Base-by-base conservation (phyloP, 176 grass and related monocot genomes). In the Triticum dicoccoides region DNA sequence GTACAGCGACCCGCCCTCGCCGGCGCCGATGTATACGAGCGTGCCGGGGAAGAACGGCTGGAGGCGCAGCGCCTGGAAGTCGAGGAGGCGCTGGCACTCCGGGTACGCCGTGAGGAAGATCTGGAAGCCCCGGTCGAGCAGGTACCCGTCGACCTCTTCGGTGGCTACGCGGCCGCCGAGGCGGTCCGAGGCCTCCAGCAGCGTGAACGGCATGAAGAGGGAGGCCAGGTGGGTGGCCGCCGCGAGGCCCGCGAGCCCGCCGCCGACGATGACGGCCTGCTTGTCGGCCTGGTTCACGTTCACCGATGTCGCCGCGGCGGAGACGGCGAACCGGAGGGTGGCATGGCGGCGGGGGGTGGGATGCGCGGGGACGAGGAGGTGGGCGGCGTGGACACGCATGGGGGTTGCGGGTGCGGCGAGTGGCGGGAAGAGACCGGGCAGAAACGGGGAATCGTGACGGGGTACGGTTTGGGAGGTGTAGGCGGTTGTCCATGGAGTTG, bases 21-120 rank as follows among this genome's bases (percentile, higher is more conserved):
- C 78, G 30, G 70, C 73, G 77, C 66, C 85, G 70, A 88, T 58
- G 88, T 78, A 92, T 51, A 95, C 87, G 62, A 98, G 86, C 12
- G 96, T 83, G 3, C 96, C 91, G 0, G 96, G 96, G 78, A 92
- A 94, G 75, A 98, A 98, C 1, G 86, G 93, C 17, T 78, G 86
- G 44, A 98, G 93, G 29, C 89, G 56, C 25, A 98, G 90, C 37
- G 87, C 77, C 9, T 81, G 30, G 70, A 88, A 86, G 82, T 96
- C 76, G 10, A 98, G 92, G 15, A 92, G 44, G 61, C 96, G 91
- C 27, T 83, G 91, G 66, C 91, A 92, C 86, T 98, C 93, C 3
- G 96, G 96, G 65, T 93, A 94, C 25, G 96, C 88, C 15, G 96
- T 92, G 82, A 98, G 93, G 85, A 98, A 95, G 80, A 98, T 98